These are phyloP conservation scores for Hirschfeldia incana DNA, from an alignment of 345 rosid species.

Conservation along the genomic window DNA sequence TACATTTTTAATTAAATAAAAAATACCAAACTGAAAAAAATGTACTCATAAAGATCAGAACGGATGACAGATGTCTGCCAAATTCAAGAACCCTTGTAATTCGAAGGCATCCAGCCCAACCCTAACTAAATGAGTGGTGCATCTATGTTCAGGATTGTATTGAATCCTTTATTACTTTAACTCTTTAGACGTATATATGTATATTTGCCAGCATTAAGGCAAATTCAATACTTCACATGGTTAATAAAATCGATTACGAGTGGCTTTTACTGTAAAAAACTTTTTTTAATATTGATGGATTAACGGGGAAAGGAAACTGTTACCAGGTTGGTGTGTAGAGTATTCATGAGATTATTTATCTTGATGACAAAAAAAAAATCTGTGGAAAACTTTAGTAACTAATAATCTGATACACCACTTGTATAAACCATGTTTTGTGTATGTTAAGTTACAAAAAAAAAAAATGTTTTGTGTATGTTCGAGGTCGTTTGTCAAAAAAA, in stretches of 20 bases:
- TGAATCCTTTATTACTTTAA: conserved; percentile 13
- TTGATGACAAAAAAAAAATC: no score
- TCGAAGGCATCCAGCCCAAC: neutral
- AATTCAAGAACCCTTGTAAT: neutral
- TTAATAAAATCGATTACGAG: conserved; percentile 14
- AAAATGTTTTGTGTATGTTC: conserved; percentile 11
- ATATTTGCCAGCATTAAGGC: conserved; percentile 15
- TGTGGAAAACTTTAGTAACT: conserved; percentile 1
- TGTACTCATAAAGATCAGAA: neutral
- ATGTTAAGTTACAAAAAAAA: no score
- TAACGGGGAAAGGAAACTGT: conserved; percentile 1
- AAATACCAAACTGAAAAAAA: neutral
- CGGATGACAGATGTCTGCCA: neutral
- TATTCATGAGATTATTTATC: no score
- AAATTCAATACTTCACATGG: neutral
- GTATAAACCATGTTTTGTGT: neutral
- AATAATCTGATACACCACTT: neutral
- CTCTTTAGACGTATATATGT: neutral
- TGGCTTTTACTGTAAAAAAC: neutral
- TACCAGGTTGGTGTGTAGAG: no score
- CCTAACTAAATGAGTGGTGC: conserved; percentile 14
- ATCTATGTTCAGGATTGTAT: neutral
- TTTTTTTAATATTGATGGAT: neutral
- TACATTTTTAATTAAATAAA: neutral
- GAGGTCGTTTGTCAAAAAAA: conserved; percentile 37